Percentiles rank a stretch among this genome's conserved stretches.
Evolutionary conservation across 192 early-diverging fungal species (phyloP).

Genomic region (Globomyces pollinis-pini): DNA sequence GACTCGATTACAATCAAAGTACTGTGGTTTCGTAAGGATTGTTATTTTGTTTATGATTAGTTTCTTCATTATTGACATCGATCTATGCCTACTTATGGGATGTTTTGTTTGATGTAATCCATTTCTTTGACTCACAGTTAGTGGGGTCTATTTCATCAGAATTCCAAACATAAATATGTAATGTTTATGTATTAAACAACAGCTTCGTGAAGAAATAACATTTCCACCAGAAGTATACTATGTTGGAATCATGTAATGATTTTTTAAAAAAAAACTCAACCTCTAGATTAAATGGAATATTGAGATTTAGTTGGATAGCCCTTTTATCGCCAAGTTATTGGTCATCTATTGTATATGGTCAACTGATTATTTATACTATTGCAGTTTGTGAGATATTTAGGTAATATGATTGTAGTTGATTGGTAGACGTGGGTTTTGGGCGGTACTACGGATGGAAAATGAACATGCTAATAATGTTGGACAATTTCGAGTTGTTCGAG

Average conservation of each 20-base stretch:
- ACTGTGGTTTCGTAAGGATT: too few species aligned
- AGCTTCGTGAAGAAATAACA: conserved; percentile 31
- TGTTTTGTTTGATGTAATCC: too few species aligned
- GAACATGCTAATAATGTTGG: conserved; percentile 41
- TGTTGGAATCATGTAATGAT: conserved; percentile 3
- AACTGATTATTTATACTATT: conserved; percentile 27
- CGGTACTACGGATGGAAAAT: conserved; percentile 41
- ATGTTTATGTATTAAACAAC: conserved; percentile 11
- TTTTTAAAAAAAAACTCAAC: conserved; percentile 6
- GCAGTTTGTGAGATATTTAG: conserved; percentile 34
- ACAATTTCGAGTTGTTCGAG: conserved; percentile 29
- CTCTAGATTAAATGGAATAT: conserved; percentile 21
- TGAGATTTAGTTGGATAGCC: conserved; percentile 35
- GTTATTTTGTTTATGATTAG: conserved; percentile 36
- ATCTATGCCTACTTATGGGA: conserved; percentile 36
- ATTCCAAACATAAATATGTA: background rate
- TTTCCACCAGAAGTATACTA: conserved; percentile 32
- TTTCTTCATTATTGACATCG: conserved; percentile 18
- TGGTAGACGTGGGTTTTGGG: conserved; percentile 33
- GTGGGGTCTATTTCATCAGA: too few species aligned
- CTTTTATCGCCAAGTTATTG: conserved; percentile 36
- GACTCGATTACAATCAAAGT: background rate
- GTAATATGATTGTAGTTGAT: too few species aligned
- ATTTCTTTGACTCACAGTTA: too few species aligned
- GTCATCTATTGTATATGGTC: conserved; percentile 23